Base-by-base conservation (phyloP, 1,139 yeast genomes). In the Neolecta irregularis region DNA sequence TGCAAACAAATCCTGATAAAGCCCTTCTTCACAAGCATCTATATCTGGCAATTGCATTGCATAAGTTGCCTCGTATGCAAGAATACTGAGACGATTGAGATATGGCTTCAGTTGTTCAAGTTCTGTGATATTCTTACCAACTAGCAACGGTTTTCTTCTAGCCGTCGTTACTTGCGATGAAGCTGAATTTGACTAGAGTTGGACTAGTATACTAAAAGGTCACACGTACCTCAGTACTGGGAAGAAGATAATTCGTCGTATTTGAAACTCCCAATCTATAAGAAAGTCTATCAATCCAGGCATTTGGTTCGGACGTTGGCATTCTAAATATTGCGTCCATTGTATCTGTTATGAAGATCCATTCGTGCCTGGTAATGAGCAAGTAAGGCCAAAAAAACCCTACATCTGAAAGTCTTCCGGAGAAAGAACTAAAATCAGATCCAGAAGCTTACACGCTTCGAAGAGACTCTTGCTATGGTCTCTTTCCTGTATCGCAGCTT, bases 341-440 rank as follows among this genome's bases (percentile, higher is more conserved):
- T 17, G 69, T 72, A 45, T 77, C 79, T 23, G 75, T 66, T 9
- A 85, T 67, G 53, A 81, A 88, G 1, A 85, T 60, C 96, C 96
- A 88, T 48, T 80, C 88, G 46, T 69, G 51, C 13, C 48, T 47
- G 26, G 24, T 36, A 26, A 6, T 13, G 17, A 13, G 16, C 30
- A 15, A 9, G n/a, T 7, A 21, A 33, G 13, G 23, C 21, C 18
- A 4, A 24, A 26, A 30, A 25, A 19, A 11, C 40, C 53, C 34
- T 42, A 65, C 45, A 77, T 55, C 48, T 74, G 75, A 54, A 88
- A 85, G 37, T 81, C 93, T 49, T 83, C 95, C 36, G 65, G 65
- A 26, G 73, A 69, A 36, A 81, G 49, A 6, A 77, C 60, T 17
- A 85, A 53, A 18, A 83, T 52, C 29, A 77, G 65, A 52, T 88